Evolutionary conservation across 441 rosid genomes (phyloP).

Genomic region (Cnidoscolus chayamansa): DNA sequence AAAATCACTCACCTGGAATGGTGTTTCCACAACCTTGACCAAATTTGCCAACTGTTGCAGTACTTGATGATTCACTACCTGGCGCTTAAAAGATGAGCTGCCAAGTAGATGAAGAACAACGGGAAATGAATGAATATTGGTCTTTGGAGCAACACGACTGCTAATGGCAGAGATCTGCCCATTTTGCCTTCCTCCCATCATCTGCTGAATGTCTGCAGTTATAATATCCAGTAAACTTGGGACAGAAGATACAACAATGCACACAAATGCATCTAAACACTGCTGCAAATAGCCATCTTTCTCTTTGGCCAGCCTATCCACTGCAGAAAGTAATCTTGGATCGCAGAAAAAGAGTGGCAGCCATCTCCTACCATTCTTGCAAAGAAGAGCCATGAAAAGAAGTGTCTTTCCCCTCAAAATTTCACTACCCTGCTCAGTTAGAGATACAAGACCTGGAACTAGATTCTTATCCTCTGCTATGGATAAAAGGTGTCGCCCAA

Average conservation of each 20-base stretch:
- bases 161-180: constrained; percentile 60
- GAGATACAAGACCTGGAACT: constrained; percentile 62
- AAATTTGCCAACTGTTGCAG: constrained; percentile 80
- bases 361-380: constrained; percentile 86
- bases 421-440: constrained; percentile 86
- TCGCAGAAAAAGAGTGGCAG: constrained; percentile 77
- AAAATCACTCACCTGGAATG: constrained; percentile 59
- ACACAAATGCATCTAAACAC: constrained; percentile 70
- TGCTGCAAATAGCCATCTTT: constrained; percentile 75
- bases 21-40: constrained; percentile 67
- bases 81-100: constrained; percentile 72
- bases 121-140: constrained; percentile 66
- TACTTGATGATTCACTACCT: constrained; percentile 60
- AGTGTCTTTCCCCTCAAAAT: constrained; percentile 80
- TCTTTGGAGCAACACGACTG: constrained; percentile 63
- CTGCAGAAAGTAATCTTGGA: constrained; percentile 64
- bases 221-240: constrained; percentile 73
- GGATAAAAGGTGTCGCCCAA: constrained; percentile 68
- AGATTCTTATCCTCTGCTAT: constrained; percentile 82
- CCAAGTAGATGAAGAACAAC: constrained; percentile 83
- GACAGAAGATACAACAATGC: constrained; percentile 57
- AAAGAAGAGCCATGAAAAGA: constrained; percentile 75
- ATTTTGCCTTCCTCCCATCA: constrained; percentile 84
- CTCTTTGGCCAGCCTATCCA: constrained; percentile 87
- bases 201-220: constrained; percentile 74